Evolutionary conservation across 352 stramenopile genomes (phyloP).

Genomic region (Nothophytophthora sp.): DNA sequence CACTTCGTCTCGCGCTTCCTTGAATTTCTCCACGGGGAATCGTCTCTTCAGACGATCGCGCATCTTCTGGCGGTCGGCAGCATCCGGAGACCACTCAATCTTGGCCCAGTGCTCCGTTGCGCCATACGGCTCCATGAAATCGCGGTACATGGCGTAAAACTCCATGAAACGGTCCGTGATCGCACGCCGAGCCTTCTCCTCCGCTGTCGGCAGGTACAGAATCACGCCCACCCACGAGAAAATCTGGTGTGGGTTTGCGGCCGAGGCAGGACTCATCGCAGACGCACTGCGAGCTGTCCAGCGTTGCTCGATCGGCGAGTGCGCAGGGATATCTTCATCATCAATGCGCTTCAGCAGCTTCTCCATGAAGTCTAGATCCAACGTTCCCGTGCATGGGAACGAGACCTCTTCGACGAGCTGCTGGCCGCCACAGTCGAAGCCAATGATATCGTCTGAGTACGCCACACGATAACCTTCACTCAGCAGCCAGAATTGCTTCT

Average conservation of each 20-base stretch:
- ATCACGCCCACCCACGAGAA: constrained; percentile 99
- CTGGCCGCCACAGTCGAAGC: constrained; percentile 99
- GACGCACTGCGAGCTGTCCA: constrained; percentile 94
- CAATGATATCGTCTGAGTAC: constrained; percentile 95
- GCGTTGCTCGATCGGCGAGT: constrained; percentile 97
- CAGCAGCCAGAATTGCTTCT: constrained; percentile 96
- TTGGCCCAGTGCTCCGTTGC: constrained; percentile 97
- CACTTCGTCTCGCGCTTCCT: constrained; percentile 82
- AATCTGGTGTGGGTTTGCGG: constrained; percentile 60
- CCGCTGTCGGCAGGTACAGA: constrained; percentile 92
- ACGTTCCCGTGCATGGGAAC: constrained; percentile 84
- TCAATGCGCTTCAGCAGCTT: constrained; percentile 93
- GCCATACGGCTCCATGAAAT: constrained; percentile 89
- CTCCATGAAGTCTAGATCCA: constrained; percentile 95
- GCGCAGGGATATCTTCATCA: constrained; percentile 91
- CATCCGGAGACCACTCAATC: constrained; percentile 88
- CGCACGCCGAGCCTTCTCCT: constrained; percentile 47
- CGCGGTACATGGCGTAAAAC: constrained; percentile 91
- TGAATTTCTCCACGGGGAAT: constrained; percentile 93
- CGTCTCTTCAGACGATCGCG: constrained; percentile 63
- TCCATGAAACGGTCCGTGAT: constrained; percentile 93
- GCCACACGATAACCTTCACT: constrained; percentile 92
- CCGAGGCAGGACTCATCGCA: constrained; percentile 92
- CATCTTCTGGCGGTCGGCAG: constrained; percentile 50
- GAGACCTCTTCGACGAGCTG: constrained; percentile 98